Evolutionary conservation across 768 basidiomycete species (phyloP), one percentile per base, ranked within the genome.

Genomic region (Kondoa subrosea): DNA sequence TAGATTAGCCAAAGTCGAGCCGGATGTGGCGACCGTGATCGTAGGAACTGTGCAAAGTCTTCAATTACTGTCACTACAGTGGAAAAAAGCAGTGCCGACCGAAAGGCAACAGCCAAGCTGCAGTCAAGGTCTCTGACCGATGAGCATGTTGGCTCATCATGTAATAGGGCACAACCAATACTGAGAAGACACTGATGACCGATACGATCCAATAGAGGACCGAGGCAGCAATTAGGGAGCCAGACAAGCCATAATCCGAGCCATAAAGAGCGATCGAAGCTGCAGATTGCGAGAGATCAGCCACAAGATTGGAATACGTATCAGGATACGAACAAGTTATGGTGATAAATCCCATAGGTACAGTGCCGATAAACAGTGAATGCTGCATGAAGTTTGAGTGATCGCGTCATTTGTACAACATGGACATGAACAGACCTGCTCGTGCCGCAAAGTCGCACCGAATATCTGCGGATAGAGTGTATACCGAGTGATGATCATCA

Each of bases 51-150:
- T 1, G 4, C 30, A 31, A 3, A 63, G 61, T 12, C 30, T 25
- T 25, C 29, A 14, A 27, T 3, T 4, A 30, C 4, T 16, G 2
- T 15, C 16, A 4, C 2, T 16, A 17, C 30, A 2, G 57, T n/a
- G 0, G 27, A 21, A 26, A 33, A 0, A 50, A 50, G 40, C 12
- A 50, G 3, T 4, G 34, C 69, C 16, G 16, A 70, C 69, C 71
- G 67, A 73, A 69, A n/a, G 74, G 74, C 0, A 74, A 70, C 0
- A 74, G 61, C 74, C 74, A 74, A 2, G 72, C 71, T 2, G 74
- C 74, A 0, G 74, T 74, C 64, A 74, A 66, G 2, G 68, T 63
- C n/a, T 74, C 74, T 21, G 65, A 27, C 2, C 63, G 63, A 56
- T 73, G 69, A 4, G 64, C 67, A 56, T 73, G 72, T 21, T 34